Evolutionary conservation across 306 rosid genomes (phyloP).

Genomic region (Trichosanthes cucumerina): DNA sequence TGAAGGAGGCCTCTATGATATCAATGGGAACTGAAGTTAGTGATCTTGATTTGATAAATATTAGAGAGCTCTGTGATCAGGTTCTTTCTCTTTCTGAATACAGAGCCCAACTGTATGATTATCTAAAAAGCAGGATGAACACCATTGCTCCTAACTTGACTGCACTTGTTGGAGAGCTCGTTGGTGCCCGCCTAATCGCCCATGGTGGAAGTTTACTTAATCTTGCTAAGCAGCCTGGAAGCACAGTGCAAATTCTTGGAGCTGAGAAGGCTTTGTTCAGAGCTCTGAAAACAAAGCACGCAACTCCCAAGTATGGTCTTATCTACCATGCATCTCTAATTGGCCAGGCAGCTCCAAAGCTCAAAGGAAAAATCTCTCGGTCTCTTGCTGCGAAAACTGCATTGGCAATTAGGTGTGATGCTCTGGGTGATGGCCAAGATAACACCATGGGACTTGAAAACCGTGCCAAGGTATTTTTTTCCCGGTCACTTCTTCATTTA

Average conservation of each 20-base stretch:
- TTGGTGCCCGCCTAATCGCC: constrained; percentile 96
- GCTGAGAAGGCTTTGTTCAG: constrained; percentile 96
- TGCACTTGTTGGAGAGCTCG: constrained; percentile 87
- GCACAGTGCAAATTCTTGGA: constrained; percentile 91
- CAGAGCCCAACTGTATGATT: constrained; percentile 79
- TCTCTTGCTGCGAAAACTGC: constrained; percentile 86
- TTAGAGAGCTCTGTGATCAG: constrained; percentile 79
- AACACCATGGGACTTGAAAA: constrained; percentile 79
- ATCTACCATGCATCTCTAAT: constrained; percentile 90
- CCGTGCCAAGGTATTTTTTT: constrained; percentile 52
- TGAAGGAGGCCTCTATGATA: constrained; percentile 80
- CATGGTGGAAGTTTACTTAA: constrained; percentile 87
- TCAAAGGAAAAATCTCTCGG: constrained; percentile 81
- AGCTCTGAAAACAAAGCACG: constrained; percentile 87
- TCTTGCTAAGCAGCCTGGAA: constrained; percentile 97
- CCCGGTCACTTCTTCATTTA: background rate
- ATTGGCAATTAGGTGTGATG: constrained; percentile 77
- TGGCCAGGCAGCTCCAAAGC: constrained; percentile 88
- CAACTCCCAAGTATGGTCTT: constrained; percentile 91
- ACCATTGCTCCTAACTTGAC: constrained; percentile 94
- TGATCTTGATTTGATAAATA: constrained; percentile 76
- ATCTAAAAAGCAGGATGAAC: constrained; percentile 81
- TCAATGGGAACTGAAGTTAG: constrained; percentile 98
- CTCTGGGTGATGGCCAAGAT: constrained; percentile 70
- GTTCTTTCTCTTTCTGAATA: constrained; percentile 84